Evolutionary conservation across 208 protist species (phyloP).

Genomic region (Leishmania amazonensis): DNA sequence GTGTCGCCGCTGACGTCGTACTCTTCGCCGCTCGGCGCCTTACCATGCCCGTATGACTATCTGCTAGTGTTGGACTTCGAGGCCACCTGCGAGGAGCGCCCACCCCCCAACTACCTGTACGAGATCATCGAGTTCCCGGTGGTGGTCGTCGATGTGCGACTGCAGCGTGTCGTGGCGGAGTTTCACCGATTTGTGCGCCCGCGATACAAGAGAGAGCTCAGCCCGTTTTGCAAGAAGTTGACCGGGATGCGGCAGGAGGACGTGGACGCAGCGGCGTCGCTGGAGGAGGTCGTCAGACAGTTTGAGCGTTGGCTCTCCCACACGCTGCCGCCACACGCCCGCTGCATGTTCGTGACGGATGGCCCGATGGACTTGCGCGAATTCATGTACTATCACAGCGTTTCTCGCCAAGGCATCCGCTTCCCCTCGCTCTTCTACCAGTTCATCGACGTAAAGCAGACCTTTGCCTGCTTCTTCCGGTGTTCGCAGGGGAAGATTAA

Average conservation of each 20-base stretch:
- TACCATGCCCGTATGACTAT: conserved; percentile 89
- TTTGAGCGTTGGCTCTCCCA: conserved; percentile 83
- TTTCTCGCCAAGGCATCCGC: conserved; percentile 72
- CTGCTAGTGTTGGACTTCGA: conserved; percentile 93
- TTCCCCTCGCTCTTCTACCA: conserved; percentile 87
- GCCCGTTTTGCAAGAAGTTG: conserved; percentile 88
- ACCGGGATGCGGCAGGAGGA: conserved; percentile 94
- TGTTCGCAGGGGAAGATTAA: conserved; percentile 84
- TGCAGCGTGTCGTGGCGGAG: conserved; percentile 73
- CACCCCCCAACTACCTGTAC: conserved; percentile 73
- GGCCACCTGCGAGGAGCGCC: conserved; percentile 87
- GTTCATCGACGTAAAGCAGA: conserved; percentile 88
- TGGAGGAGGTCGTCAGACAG: conserved; percentile 78
- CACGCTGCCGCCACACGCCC: conserved; percentile 62
- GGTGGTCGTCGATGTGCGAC: conserved; percentile 81
- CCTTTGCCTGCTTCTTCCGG: conserved; percentile 77
- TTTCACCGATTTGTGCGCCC: conserved; percentile 93
- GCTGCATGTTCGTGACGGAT: conserved; percentile 80
- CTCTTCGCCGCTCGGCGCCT: conserved; percentile 25
- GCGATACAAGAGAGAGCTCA: conserved; percentile 74
- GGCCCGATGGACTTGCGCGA: conserved; percentile 80
- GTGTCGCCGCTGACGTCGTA: conserved; percentile 53
- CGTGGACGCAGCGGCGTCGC: conserved; percentile 71
- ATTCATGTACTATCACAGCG: conserved; percentile 86
- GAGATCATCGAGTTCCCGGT: conserved; percentile 98